A percentile compares a stretch with the other conserved stretches of the same genome.
Evolutionary conservation across 306 rosid species (phyloP).

Genomic region (Cajanus cajan): DNA sequence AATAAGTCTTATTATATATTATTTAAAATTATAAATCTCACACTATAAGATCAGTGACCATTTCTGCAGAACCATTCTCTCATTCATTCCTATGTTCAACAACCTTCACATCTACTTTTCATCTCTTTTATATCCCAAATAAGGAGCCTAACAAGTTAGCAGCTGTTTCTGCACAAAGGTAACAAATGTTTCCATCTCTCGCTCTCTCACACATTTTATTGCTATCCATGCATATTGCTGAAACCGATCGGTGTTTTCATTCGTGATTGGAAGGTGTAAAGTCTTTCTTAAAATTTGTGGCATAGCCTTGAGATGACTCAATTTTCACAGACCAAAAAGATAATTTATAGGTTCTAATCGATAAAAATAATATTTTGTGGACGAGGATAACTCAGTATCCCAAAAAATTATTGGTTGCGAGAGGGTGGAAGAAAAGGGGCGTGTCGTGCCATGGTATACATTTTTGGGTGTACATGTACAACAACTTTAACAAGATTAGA

Average conservation of each 20-base stretch:
- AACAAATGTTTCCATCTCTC: neutral
- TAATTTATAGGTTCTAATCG: neutral
- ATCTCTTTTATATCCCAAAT: neutral
- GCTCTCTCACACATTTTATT: neutral
- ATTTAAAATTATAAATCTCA: too few species aligned
- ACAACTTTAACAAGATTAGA: too few species aligned
- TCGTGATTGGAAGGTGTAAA: neutral
- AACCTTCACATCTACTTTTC: neutral
- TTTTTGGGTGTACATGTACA: too few species aligned
- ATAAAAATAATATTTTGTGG: neutral
- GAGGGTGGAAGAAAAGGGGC: neutral
- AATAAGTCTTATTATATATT: too few species aligned
- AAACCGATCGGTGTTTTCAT: neutral
- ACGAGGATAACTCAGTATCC: neutral
- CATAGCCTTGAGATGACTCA: neutral
- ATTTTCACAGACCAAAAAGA: neutral
- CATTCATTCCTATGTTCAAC: neutral
- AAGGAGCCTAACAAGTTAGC: neutral
- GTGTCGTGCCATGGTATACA: neutral
- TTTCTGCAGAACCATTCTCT: neutral
- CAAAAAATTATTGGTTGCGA: neutral
- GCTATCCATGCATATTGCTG: neutral
- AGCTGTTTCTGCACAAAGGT: neutral
- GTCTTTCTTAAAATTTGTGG: neutral
- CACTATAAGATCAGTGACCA: neutral